phyloP scores from a whole-genome alignment of 768 basidiomycete species.

The Dendrothele bispora region DNA sequence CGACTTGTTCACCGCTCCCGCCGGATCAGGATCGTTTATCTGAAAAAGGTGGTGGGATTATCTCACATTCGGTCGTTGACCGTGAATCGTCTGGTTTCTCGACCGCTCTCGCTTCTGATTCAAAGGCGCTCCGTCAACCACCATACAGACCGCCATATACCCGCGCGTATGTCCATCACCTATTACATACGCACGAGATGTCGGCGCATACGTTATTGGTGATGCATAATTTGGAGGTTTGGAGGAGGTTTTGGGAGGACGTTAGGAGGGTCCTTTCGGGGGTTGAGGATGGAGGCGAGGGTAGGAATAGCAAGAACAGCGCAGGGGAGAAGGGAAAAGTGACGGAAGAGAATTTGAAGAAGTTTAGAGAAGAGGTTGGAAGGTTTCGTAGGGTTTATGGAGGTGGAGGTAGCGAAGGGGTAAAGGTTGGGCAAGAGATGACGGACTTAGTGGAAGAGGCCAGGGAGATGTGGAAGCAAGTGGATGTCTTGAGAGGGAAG shows the following conservation, averaged over 20 bases:
- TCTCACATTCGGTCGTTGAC: slow-evolving; percentile 51
- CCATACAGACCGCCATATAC: slow-evolving; percentile 36
- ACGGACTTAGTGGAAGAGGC: slow-evolving; percentile 52
- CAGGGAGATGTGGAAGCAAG: slow-evolving; percentile 55
- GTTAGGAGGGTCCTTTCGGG: slow-evolving; percentile 41
- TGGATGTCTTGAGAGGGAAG: slow-evolving; percentile 73
- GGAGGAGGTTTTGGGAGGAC: slow-evolving; percentile 62
- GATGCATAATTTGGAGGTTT: slow-evolving; percentile 72
- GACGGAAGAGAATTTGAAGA: slow-evolving; percentile 25
- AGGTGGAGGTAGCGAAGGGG: slow-evolving; percentile 18
- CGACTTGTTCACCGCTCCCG: slow-evolving; percentile 54
- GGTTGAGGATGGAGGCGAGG: slow-evolving; percentile 4
- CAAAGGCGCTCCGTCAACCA: too few relatives aligned
- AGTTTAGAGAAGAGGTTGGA: slow-evolving; percentile 50
- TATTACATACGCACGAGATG: slow-evolving; percentile 90
- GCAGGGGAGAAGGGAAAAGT: slow-evolving; percentile 1
- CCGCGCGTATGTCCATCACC: slow-evolving; percentile 78
- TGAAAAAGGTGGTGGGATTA: too few relatives aligned
- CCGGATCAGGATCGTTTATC: slow-evolving; percentile 22
- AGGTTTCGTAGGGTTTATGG: slow-evolving; percentile 55
- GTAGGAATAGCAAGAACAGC: slow-evolving; percentile 4
- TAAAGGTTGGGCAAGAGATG: neutral
- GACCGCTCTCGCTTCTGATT: too few relatives aligned
- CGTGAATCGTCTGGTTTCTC: too few relatives aligned
- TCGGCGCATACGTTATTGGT: slow-evolving; percentile 73